These are phyloP conservation scores for Neocucurbitaria cava DNA, from an alignment of 2,329 filamentous ascomycete genomes.

Conservation along the genomic window DNA sequence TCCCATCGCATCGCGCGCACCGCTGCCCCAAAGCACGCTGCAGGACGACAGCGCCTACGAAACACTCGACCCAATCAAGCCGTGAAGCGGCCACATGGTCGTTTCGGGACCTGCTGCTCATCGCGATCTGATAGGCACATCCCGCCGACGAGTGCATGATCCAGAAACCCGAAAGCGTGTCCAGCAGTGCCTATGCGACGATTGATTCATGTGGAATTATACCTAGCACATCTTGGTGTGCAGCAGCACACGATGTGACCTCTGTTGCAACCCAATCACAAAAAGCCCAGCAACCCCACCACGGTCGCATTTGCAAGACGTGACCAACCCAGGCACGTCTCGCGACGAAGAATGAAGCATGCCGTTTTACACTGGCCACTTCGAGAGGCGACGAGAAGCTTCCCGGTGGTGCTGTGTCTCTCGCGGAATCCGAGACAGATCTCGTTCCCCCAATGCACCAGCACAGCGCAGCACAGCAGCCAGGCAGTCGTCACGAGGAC, in stretches of 20 bases:
- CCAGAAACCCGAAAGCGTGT: slow-evolving; percentile 26
- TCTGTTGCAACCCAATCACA: slow-evolving; percentile 25
- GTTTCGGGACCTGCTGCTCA: slow-evolving; percentile 28
- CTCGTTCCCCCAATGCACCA: not conserved
- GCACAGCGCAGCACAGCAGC: not conserved
- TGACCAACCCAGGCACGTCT: slow-evolving; percentile 28
- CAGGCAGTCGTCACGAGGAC: slow-evolving; percentile 1
- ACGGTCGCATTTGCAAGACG: slow-evolving; percentile 25
- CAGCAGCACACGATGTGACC: slow-evolving; percentile 19
- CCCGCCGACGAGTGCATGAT: slow-evolving; percentile 27
- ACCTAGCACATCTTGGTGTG: not conserved
- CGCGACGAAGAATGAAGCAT: slow-evolving; percentile 24
- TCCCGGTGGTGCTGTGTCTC: not conserved
- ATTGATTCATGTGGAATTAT: slow-evolving; percentile 1
- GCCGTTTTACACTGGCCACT: not conserved
- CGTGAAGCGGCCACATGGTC: slow-evolving; percentile 16
- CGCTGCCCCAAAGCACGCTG: slow-evolving; percentile 7
- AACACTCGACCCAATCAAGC: slow-evolving; percentile 40
- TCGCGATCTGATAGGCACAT: slow-evolving; percentile 28
- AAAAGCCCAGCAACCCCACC: slow-evolving; percentile 25
- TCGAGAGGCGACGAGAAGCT: not conserved
- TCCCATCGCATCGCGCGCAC: slow-evolving; percentile 32
- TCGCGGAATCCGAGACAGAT: slow-evolving; percentile 5
- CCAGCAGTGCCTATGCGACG: not conserved
- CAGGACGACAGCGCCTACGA: slow-evolving; percentile 33